Percentiles rank a stretch among this genome's conserved stretches.
These are phyloP conservation scores for Botryococcus braunii DNA, from an alignment of 163 green algal species.

Conservation along the genomic window DNA sequence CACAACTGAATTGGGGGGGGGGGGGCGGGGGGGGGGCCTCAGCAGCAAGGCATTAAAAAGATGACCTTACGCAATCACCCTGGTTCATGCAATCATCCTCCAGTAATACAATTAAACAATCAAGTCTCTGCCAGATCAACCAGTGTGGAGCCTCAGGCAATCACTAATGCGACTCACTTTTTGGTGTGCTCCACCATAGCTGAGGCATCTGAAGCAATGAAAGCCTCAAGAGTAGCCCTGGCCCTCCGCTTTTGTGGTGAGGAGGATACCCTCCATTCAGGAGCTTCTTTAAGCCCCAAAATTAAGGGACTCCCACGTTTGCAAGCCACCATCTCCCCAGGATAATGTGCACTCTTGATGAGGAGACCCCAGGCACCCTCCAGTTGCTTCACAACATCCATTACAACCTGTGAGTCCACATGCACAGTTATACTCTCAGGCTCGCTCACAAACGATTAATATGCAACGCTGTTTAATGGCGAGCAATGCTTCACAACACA, in stretches of 20 bases:
- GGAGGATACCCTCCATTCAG: not conserved
- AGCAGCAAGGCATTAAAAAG: too few species aligned
- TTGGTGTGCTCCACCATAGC: slow-evolving; percentile 98
- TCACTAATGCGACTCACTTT: slow-evolving; percentile 47
- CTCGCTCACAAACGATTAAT: too few species aligned
- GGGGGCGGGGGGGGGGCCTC: too few species aligned
- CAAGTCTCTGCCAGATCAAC: too few species aligned
- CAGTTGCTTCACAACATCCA: slow-evolving; percentile 91
- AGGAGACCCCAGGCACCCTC: slow-evolving; percentile 95
- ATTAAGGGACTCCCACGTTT: slow-evolving; percentile 91
- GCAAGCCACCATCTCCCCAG: slow-evolving; percentile 88
- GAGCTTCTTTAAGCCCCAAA: slow-evolving; percentile 71
- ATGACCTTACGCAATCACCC: too few species aligned
- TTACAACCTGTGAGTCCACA: slow-evolving; percentile 67
- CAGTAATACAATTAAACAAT: too few species aligned
- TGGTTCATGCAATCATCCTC: too few species aligned
- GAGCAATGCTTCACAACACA: too few species aligned
- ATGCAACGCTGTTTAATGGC: too few species aligned
- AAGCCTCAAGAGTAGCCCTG: slow-evolving; percentile 70
- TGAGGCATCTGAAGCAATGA: slow-evolving; percentile 81
- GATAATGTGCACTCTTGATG: slow-evolving; percentile 88
- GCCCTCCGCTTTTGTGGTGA: not conserved
- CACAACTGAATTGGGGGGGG: too few species aligned
- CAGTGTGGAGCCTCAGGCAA: too few species aligned
- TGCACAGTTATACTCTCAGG: slow-evolving; percentile 1